These are phyloP conservation scores for Paraglomus brasilianum DNA, from an alignment of 192 early-diverging fungal species.

Conservation along the genomic window DNA sequence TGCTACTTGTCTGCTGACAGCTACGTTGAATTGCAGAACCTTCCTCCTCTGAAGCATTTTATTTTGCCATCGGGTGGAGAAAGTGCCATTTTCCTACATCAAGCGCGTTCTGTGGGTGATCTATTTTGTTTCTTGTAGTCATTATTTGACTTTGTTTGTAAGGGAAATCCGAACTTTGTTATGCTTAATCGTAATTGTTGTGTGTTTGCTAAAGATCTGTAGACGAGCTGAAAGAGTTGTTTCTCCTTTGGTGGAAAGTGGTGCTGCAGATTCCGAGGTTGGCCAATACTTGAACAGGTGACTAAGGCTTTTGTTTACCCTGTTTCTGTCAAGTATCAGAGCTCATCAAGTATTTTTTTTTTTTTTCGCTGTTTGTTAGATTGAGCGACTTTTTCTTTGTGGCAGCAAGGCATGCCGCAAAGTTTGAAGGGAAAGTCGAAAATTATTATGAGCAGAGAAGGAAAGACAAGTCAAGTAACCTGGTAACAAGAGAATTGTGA, in stretches of 20 bases:
- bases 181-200: neutral
- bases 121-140: no score
- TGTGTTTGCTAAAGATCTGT: constrained; percentile 47
- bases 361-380: constrained; percentile 18
- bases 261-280: constrained; percentile 56
- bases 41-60: constrained; percentile 46
- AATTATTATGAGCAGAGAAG: constrained; percentile 64
- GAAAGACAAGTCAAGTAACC: constrained; percentile 13
- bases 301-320: neutral
- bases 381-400: constrained; percentile 92
- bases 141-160: neutral
- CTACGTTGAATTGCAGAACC: constrained; percentile 31
- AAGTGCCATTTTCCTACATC: constrained; percentile 77
- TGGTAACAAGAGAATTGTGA: constrained; percentile 24
- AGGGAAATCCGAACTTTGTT: neutral
- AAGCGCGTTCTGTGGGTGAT: constrained; percentile 68
- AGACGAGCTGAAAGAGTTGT: constrained; percentile 84
- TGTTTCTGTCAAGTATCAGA: neutral
- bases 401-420: constrained; percentile 80
- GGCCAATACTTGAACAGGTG: constrained; percentile 71
- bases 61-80: constrained; percentile 76
- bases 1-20: constrained; percentile 45
- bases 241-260: constrained; percentile 63
- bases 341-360: neutral
- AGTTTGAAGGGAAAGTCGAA: constrained; percentile 66